Evolutionary conservation across 2,329 filamentous ascomycete species (phyloP), one percentile per base, ranked within the genome.

Genomic region (Chrysosporium keratinophilum): DNA sequence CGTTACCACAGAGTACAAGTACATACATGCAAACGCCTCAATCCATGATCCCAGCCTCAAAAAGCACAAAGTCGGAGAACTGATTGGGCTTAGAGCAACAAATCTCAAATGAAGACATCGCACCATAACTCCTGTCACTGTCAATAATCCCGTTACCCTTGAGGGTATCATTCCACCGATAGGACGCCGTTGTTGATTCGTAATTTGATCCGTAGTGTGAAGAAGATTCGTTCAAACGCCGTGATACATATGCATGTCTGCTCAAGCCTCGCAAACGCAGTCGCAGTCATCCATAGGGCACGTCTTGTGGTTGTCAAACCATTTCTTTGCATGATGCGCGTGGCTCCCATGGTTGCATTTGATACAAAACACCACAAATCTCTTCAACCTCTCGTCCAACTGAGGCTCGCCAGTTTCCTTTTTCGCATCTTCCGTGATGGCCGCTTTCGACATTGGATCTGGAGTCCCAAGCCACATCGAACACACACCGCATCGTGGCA

Each of bases 311-410:
- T 71, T 72, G 19, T 64, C 66, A 65, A 84, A 84, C 81, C 81
- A 84, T 57, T 77, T 74, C 59, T 74, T 68, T 10, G 81, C 81
- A 71, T 84, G 81, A 64, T 80, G 71, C 2, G 78, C 79, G 69
- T 84, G 81, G 59, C 78, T 82, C 0, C 79, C 80, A 69, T 84
- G 81, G 59, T 78, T 78, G 63, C 81, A 84, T 56, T 72, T 76
- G 59, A 80, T 78, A 61, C 81, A 84, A 61, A 83, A 81, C 3
- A 77, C 76, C 58, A 82, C 72, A 60, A 81, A 76, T 51, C 75
- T 70, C 14, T 72, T 73, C 71, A 82, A 76, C 5, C 72, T 54
- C 57, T 80, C 77, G 31, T 66, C 63, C 44, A n/a, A 6, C 37
- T 39, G 55, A n/a, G 43, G 33, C 1, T 17, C 47, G 55, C 51